Conservation (phyloP, 2,329 filamentous ascomycete genomes). For the Trichoderma sp. region DNA sequence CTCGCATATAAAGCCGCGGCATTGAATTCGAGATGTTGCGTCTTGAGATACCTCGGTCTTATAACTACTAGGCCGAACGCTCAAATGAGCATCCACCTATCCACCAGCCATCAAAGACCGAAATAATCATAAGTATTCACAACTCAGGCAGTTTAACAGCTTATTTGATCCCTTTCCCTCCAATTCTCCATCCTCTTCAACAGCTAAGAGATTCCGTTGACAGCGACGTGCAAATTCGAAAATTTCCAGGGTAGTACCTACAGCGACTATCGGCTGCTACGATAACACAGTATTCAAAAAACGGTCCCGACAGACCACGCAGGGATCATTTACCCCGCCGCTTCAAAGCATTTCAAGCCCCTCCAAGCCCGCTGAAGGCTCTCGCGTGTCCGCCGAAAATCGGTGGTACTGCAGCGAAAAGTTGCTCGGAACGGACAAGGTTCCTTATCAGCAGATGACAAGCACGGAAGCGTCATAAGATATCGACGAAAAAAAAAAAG, state of each 20-base stretch:
- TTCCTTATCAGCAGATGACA: slow-evolving; percentile 15
- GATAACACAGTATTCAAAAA: background rate
- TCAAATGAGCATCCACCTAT: background rate
- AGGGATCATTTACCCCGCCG: slow-evolving; percentile 4
- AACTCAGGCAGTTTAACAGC: background rate
- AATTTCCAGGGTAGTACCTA: background rate
- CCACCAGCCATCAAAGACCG: background rate
- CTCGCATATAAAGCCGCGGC: background rate
- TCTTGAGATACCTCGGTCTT: slow-evolving; percentile 1
- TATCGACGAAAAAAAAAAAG: slow-evolving; percentile 18
- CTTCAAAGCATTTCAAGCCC: background rate
- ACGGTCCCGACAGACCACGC: background rate
- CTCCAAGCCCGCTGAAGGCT: background rate
- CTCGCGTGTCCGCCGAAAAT: slow-evolving; percentile 21
- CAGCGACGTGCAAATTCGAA: background rate
- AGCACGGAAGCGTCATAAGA: slow-evolving; percentile 5
- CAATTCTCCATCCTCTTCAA: background rate
- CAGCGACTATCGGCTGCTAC: background rate
- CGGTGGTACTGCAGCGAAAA: slow-evolving; percentile 3
- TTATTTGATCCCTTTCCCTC: background rate
- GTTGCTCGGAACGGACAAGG: background rate
- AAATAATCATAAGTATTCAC: background rate
- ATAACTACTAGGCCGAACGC: background rate
- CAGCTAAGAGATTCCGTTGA: background rate
- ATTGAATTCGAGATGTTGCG: background rate